These are phyloP conservation scores for Rhododendron mucronatum DNA, from an alignment of 148 eudicot genomes.

Conservation along the genomic window DNA sequence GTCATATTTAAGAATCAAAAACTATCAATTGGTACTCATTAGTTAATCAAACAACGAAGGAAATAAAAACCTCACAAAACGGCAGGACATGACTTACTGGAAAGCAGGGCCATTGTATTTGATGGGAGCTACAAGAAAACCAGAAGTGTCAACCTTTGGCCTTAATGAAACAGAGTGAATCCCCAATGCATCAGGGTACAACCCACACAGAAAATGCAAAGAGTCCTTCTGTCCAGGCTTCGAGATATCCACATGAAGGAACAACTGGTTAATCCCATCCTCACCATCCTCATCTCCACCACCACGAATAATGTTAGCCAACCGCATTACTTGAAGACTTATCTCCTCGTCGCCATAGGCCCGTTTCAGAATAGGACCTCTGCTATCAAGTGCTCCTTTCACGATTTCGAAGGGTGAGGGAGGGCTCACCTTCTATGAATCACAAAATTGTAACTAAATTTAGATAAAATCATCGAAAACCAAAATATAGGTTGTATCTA, in stretches of 20 bases:
- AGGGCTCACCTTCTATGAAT: conserved; percentile 68
- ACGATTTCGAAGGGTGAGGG: conserved; percentile 57
- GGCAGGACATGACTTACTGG: conserved; percentile 46
- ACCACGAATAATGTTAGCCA: conserved; percentile 50
- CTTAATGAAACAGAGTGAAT: conserved; percentile 87
- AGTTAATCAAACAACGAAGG: neutral
- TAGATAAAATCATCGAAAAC: neutral
- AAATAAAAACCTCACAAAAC: neutral
- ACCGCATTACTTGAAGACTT: conserved; percentile 67
- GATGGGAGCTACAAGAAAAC: conserved; percentile 34
- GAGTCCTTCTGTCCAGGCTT: conserved; percentile 55
- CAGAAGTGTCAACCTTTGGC: conserved; percentile 48
- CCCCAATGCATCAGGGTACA: conserved; percentile 93
- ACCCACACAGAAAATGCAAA: conserved; percentile 78
- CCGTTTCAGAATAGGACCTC: conserved; percentile 67
- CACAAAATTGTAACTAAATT: neutral
- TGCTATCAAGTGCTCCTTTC: conserved; percentile 68
- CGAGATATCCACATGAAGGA: conserved; percentile 71
- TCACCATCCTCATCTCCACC: conserved; percentile 42
- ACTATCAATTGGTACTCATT: neutral
- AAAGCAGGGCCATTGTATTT: conserved; percentile 68
- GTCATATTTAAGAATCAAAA: neutral
- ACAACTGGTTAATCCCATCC: conserved; percentile 71
- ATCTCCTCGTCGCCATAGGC: conserved; percentile 66
- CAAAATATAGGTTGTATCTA: neutral